A percentile compares a stretch with the other conserved stretches of the same genome.
Conservation (phyloP, 192 early-diverging fungal species). For the Obelidium mucronatum region DNA sequence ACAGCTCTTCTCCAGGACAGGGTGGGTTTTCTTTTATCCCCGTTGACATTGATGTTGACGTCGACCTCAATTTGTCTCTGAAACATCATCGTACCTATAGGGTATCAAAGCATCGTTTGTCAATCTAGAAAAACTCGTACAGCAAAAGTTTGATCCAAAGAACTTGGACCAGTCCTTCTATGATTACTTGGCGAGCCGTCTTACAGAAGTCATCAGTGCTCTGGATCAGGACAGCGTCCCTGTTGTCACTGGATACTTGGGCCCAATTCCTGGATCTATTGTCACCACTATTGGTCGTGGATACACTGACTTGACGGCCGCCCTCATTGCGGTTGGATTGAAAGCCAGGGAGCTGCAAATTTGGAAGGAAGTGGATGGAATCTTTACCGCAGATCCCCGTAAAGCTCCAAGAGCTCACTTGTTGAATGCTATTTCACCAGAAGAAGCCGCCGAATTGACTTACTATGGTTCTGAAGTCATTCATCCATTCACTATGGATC, state of each 20-base stretch:
- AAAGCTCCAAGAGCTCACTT: slow-evolving; percentile 88
- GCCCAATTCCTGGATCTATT: slow-evolving; percentile 94
- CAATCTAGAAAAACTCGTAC: slow-evolving; percentile 84
- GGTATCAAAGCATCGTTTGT: slow-evolving; percentile 87
- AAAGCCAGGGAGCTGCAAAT: slow-evolving; percentile 93
- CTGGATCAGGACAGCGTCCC: slow-evolving; percentile 71
- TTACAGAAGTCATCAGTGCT: slow-evolving; percentile 62
- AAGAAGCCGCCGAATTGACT: slow-evolving; percentile 97
- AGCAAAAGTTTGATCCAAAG: slow-evolving; percentile 76
- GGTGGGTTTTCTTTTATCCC: slow-evolving; percentile 14
- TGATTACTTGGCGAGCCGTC: slow-evolving; percentile 80
- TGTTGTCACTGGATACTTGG: slow-evolving; percentile 97
- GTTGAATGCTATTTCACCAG: slow-evolving; percentile 93
- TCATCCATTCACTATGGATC: slow-evolving; percentile 99
- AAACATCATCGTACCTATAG: no score
- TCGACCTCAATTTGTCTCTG: no score
- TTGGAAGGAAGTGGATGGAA: slow-evolving; percentile 99
- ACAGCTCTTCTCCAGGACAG: slow-evolving; percentile 78
- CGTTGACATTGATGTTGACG: no score
- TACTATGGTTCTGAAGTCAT: slow-evolving; percentile 94
- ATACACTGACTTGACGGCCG: slow-evolving; percentile 97
- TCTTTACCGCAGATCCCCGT: slow-evolving; percentile 98
- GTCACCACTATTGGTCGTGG: slow-evolving; percentile 93
- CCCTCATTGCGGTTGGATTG: slow-evolving; percentile 89
- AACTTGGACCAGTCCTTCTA: slow-evolving; percentile 95